Evolutionary conservation across 345 rosid species (phyloP), one percentile per base, ranked within the genome.

Genomic region (Erysimum cheiranthoides): DNA sequence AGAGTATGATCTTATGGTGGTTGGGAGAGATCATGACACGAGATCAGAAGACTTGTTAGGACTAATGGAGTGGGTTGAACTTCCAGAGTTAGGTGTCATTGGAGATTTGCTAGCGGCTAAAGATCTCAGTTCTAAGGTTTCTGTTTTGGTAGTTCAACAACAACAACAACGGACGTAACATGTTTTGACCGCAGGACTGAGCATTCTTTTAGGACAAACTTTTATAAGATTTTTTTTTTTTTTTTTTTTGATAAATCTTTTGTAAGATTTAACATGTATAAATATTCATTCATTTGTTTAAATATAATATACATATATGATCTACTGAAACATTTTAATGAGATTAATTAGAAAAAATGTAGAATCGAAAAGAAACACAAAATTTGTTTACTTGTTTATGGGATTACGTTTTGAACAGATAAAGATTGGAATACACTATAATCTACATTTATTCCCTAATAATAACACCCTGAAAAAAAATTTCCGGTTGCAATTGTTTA

Each of bases 141-240:
- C 78, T 45, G 71, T 73, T 31, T 73, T 73, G 54, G 78, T 73
- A 43, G 71, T 73, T 73, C 78, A 73, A 32, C 71, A 73, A 18
- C 70, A 52, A 27, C 67, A 63, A 17, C 40, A 54, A 10, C 61
- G 21, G 5, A 1, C 18, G 9, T 71, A 14, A 71, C 25, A 43
- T 28, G 13, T 38, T 25, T 66, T 66, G 21, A 66, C 13, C 25
- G 3, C 16, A 68, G 16, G 39, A 53, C 3, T 54, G 10, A 52
- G 40, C 35, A 46, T 16, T 65, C 11, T 18, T 12, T 17, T 66
- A 49, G 45, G 43, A 66, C 6, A 56, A 32, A 30, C 2, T 11
- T 68, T 13, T 58, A 69, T 40, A 39, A 53, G 31, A 53, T 47
- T 28, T 21, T 21, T 21, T 21, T 21, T 1, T 21, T 21, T 21